These are phyloP conservation scores for Dillenia suffruticosa DNA, from an alignment of 164 flowering plant species.

Conservation along the genomic window DNA sequence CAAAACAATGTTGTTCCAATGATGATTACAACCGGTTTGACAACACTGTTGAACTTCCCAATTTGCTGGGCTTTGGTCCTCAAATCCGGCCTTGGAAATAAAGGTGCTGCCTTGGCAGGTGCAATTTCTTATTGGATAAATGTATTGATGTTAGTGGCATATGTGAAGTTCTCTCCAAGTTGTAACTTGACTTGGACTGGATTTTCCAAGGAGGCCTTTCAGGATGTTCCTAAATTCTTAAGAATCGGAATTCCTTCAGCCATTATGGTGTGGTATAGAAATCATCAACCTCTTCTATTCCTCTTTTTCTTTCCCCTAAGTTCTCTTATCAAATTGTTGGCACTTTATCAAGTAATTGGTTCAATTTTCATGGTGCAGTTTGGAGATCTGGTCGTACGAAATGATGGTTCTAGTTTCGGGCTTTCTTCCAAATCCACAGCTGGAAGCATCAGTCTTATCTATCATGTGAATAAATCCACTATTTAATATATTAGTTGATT, in stretches of 20 bases:
- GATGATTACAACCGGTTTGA: slow-evolving; percentile 16
- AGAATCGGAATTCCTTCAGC: slow-evolving; percentile 41
- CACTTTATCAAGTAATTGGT: background rate
- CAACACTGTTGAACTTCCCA: slow-evolving; percentile 15
- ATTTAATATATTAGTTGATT: too few relatives aligned
- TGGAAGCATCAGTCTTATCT: slow-evolving; percentile 35
- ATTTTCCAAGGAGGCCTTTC: slow-evolving; percentile 23
- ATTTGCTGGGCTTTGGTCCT: slow-evolving; percentile 24
- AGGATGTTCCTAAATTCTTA: slow-evolving; percentile 15
- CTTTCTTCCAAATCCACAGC: slow-evolving; percentile 34
- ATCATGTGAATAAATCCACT: slow-evolving; percentile 21
- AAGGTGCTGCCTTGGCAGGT: slow-evolving; percentile 25
- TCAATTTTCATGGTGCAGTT: slow-evolving; percentile 13
- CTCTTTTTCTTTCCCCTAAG: background rate
- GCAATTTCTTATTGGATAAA: slow-evolving; percentile 21
- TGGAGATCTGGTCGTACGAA: slow-evolving; percentile 38
- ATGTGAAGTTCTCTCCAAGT: slow-evolving; percentile 16
- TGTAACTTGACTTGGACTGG: slow-evolving; percentile 32
- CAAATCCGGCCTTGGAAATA: slow-evolving; percentile 21
- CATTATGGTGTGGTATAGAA: slow-evolving; percentile 32
- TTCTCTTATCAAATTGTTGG: background rate
- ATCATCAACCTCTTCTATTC: background rate
- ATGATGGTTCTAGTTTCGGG: slow-evolving; percentile 37
- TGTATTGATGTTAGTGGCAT: slow-evolving; percentile 11
- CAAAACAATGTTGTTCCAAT: slow-evolving; percentile 29